A percentile compares a stretch with the other conserved stretches of the same genome.
These are phyloP conservation scores for Monosporascus sp. DNA, from an alignment of 2,329 filamentous ascomycete genomes.

Conservation along the genomic window DNA sequence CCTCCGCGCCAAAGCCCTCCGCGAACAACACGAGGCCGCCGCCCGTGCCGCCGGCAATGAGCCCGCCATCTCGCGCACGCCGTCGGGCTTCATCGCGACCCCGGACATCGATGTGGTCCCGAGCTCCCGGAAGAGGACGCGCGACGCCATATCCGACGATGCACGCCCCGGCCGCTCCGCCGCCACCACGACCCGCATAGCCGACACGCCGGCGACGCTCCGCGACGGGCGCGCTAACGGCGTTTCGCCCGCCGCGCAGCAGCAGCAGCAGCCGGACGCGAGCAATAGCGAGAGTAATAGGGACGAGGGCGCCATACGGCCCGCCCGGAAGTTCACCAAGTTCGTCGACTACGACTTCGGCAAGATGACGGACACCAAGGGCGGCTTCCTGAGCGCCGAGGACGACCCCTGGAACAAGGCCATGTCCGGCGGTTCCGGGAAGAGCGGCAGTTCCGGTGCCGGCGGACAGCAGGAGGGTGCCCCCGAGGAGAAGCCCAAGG, in stretches of 20 bases:
- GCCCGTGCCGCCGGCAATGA: constrained; percentile 38
- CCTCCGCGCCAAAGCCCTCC: constrained; percentile 81
- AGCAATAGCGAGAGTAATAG: constrained; percentile 11
- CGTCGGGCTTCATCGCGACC: constrained; percentile 68
- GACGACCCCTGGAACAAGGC: constrained; percentile 89
- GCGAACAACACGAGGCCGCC: constrained; percentile 66
- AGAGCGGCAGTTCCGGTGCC: constrained; percentile 26
- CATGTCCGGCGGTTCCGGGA: constrained; percentile 43
- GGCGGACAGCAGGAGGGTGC: constrained; percentile 15
- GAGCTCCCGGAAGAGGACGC: constrained; percentile 63
- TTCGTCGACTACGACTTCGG: constrained; percentile 98
- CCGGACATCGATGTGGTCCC: constrained; percentile 52
- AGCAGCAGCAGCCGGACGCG: too few species aligned
- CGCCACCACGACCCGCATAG: not conserved
- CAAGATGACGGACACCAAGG: constrained; percentile 96
- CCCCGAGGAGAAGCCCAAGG: constrained; percentile 62
- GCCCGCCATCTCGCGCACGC: constrained; percentile 41
- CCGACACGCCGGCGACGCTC: constrained; percentile 47
- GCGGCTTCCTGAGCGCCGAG: constrained; percentile 83
- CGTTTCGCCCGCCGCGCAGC: constrained; percentile 14
- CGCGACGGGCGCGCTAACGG: constrained; percentile 60
- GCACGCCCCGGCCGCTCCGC: constrained; percentile 20
- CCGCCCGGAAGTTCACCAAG: constrained; percentile 83
- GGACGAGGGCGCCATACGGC: constrained; percentile 50
- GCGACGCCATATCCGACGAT: constrained; percentile 55